Evolutionary conservation across 2,329 filamentous ascomycete genomes (phyloP).

Genomic region (Metarhizium sp.): DNA sequence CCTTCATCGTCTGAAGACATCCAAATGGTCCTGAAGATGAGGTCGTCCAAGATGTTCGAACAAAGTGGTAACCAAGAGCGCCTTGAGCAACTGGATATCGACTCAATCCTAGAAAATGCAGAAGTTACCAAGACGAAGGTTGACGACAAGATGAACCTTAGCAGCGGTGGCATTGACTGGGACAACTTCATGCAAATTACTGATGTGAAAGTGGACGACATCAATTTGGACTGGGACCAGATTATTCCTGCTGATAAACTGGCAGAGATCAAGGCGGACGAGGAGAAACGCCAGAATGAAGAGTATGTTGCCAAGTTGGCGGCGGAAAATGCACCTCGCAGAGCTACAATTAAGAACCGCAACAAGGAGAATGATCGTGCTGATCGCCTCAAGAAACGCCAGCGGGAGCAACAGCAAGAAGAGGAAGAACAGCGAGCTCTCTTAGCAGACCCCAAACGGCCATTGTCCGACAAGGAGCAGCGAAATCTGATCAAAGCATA

Average conservation of each 20-base stretch:
- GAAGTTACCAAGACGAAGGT: slow-evolving; percentile 96
- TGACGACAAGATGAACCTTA: slow-evolving; percentile 81
- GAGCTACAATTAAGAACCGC: slow-evolving; percentile 51
- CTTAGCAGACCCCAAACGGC: slow-evolving; percentile 75
- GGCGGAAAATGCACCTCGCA: slow-evolving; percentile 77
- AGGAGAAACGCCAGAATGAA: slow-evolving; percentile 75
- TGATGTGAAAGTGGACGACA: slow-evolving; percentile 85
- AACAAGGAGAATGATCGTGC: slow-evolving; percentile 52
- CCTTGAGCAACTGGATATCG: slow-evolving; percentile 93
- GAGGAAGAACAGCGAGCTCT: slow-evolving; percentile 66
- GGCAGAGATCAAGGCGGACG: slow-evolving; percentile 79
- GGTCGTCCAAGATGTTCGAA: slow-evolving; percentile 99
- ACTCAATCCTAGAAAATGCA: slow-evolving; percentile 91
- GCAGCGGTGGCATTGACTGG: slow-evolving; percentile 73
- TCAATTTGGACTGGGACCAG: slow-evolving; percentile 84
- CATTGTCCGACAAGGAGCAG: slow-evolving; percentile 85
- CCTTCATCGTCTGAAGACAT: slow-evolving; percentile 91
- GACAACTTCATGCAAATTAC: slow-evolving; percentile 98
- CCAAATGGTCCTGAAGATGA: slow-evolving; percentile 89
- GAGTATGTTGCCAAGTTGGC: slow-evolving; percentile 74
- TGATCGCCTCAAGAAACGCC: slow-evolving; percentile 57
- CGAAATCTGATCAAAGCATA: slow-evolving; percentile 86
- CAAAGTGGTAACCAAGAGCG: slow-evolving; percentile 95
- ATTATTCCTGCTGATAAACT: slow-evolving; percentile 94
- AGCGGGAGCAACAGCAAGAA: slow-evolving; percentile 56